These are phyloP conservation scores for Collybiopsis confluens DNA, from an alignment of 768 basidiomycete species.

Conservation along the genomic window DNA sequence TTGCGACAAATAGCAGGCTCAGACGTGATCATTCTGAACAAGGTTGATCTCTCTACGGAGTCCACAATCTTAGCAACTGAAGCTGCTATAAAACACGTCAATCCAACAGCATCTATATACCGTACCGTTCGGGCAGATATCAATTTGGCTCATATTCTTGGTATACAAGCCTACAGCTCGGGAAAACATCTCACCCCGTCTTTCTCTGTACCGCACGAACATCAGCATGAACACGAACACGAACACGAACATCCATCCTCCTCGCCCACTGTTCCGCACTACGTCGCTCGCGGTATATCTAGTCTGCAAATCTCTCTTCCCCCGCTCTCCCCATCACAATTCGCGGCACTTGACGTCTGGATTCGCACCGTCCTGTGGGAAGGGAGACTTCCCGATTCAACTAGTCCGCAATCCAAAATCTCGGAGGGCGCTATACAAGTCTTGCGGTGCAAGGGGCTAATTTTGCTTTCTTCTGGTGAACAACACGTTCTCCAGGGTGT, in stretches of 20 bases:
- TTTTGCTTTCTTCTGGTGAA: slow-evolving; percentile 48
- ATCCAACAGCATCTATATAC: slow-evolving; percentile 75
- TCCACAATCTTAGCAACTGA: slow-evolving; percentile 46
- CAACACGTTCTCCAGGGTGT: slow-evolving; percentile 88
- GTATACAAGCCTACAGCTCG: slow-evolving; percentile 74
- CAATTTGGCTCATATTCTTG: slow-evolving; percentile 74
- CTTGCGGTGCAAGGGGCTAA: slow-evolving; percentile 86
- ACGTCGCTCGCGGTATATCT: slow-evolving; percentile 78
- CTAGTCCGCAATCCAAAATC: slow-evolving; percentile 12
- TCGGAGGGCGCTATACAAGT: slow-evolving; percentile 42
- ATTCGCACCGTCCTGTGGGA: slow-evolving; percentile 85
- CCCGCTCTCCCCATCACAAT: slow-evolving; percentile 40
- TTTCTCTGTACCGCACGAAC: slow-evolving; percentile 24
- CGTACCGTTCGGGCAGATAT: slow-evolving; percentile 68
- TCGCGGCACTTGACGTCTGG: slow-evolving; percentile 69
- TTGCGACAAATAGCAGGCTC: slow-evolving; percentile 91
- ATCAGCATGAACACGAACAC: slow-evolving; percentile 23
- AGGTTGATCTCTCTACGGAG: slow-evolving; percentile 67
- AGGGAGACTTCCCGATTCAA: slow-evolving; percentile 37
- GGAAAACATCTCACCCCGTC: slow-evolving; percentile 25
- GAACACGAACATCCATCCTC: slow-evolving; percentile 15
- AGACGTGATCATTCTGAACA: slow-evolving; percentile 91
- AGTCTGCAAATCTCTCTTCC: slow-evolving; percentile 73
- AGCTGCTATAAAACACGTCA: slow-evolving; percentile 63
- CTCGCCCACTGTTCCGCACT: slow-evolving; percentile 40